Conservation (phyloP, 768 basidiomycete genomes). For the Phaffia australis region DNA sequence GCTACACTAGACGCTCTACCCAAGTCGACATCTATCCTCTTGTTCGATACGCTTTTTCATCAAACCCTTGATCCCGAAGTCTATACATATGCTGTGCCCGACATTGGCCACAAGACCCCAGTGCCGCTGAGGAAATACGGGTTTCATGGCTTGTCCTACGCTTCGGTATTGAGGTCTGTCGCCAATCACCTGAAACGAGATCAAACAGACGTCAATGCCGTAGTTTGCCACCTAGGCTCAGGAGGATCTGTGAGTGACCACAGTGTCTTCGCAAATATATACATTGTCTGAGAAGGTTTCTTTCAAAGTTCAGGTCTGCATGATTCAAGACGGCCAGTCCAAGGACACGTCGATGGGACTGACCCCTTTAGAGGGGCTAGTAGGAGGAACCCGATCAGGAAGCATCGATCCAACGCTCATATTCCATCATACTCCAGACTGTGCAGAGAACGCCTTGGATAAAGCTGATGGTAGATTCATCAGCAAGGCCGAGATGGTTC, state of each 20-base stretch:
- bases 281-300: no score
- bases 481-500: slow-evolving; percentile 40
- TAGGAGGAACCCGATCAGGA: slow-evolving; percentile 78
- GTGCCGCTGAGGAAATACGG: slow-evolving; percentile 78
- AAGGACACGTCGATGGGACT: slow-evolving; percentile 80
- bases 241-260: slow-evolving; percentile 52
- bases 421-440: slow-evolving; percentile 60
- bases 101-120: slow-evolving; percentile 46
- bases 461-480: slow-evolving; percentile 47
- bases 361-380: slow-evolving; percentile 70
- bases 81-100: slow-evolving; percentile 60
- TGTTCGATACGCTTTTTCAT: slow-evolving; percentile 79
- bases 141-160: slow-evolving; percentile 60
- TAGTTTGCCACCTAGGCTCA: slow-evolving; percentile 79
- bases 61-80: slow-evolving; percentile 62
- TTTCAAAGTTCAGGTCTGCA: slow-evolving; percentile 42
- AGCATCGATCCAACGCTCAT: slow-evolving; percentile 74
- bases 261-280: no score
- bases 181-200: slow-evolving; percentile 52
- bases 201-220: slow-evolving; percentile 52
- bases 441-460: slow-evolving; percentile 40
- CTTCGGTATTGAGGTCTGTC: slow-evolving; percentile 56
- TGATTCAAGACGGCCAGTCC: slow-evolving; percentile 59
- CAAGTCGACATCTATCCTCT: slow-evolving; percentile 59
- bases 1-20: slow-evolving; percentile 56